These are phyloP conservation scores for Nemophila menziesii DNA, from an alignment of 257 asterid species.

Conservation along the genomic window DNA sequence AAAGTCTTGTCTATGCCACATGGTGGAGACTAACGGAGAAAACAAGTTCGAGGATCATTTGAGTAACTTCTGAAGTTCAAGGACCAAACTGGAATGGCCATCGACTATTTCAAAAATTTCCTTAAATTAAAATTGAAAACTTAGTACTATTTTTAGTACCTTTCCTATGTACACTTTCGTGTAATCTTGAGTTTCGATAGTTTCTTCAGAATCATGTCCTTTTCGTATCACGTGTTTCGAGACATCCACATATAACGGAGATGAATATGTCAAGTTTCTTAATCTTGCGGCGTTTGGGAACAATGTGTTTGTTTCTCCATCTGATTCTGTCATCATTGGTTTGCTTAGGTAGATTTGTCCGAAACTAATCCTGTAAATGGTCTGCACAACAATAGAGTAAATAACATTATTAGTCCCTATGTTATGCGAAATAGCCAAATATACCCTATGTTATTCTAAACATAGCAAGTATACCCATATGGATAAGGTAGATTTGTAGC, in stretches of 20 bases:
- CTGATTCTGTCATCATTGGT: slow-evolving; percentile 85
- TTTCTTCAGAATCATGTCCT: slow-evolving; percentile 79
- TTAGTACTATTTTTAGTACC: no score
- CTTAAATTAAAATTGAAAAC: no score
- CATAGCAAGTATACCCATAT: no score
- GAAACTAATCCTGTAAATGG: slow-evolving; percentile 49
- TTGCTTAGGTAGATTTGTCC: slow-evolving; percentile 77
- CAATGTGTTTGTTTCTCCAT: slow-evolving; percentile 73
- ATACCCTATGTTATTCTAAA: no score
- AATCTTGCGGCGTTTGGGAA: slow-evolving; percentile 83
- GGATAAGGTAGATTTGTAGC: no score
- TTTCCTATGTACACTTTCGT: slow-evolving; percentile 71
- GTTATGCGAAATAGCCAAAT: no score
- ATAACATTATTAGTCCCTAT: no score
- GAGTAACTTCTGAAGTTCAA: not conserved
- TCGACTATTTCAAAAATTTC: no score
- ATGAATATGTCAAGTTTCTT: slow-evolving; percentile 70
- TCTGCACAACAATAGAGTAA: slow-evolving; percentile 24
- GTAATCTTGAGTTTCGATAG: slow-evolving; percentile 68
- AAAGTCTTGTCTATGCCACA: no score
- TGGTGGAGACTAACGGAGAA: no score
- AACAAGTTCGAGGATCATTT: not conserved
- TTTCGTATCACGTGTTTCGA: slow-evolving; percentile 53
- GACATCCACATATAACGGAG: slow-evolving; percentile 70
- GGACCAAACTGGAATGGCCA: no score